Base-by-base conservation (phyloP, 2,329 filamentous ascomycete genomes). In the Orbilia blumenaviensis region DNA sequence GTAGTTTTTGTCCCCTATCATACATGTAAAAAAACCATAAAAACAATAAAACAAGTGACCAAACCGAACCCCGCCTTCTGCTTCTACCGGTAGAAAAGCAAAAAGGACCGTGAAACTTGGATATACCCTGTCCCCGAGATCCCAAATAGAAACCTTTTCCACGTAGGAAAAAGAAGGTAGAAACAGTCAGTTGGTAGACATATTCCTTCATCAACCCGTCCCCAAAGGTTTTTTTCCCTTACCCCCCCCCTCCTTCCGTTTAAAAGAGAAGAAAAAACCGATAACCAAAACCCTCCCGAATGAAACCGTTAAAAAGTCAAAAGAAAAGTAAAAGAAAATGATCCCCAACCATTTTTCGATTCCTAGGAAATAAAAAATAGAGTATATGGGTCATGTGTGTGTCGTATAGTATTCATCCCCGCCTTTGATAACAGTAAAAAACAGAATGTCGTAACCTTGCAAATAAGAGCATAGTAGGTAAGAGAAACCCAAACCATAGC, bases 401-500 rank as follows among this genome's bases (percentile, higher is more conserved):
- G 66, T 71, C 66, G 66, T 71, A 60, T 63, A 44, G 36, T 68
- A 44, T 62, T 71, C 66, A 34, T 71, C 66, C 32, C 48, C 52
- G 32, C 56, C 21, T 44, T 38, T 32, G 50, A 36, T 44, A 61
- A n/a, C n/a, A n/a, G n/a, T n/a, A 10, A 27, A 44, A 38, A 48
- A 21, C 46, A 54, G 62, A 64, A 54, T 29, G 61, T 74, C 71
- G 61, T 75, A 68, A 68, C 56, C 48, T 44, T 38, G 32, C 27
- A 29, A 36, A 56, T 56, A 16, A 54, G 36, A 10, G 5, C 42
- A 46, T 27, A 34, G 27, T 52, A 50, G 48, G 44, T 32, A 60
- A 42, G 44, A 32, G 23, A 60, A 42, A 62, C 41, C n/a, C n/a
- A n/a, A n/a, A n/a, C n/a, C n/a, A n/a, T 54, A 32, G 27, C 42